Evolutionary conservation across 2,329 filamentous ascomycete species (phyloP), one percentile per base, ranked within the genome.

Genomic region (Emmonsiellopsis sp.): DNA sequence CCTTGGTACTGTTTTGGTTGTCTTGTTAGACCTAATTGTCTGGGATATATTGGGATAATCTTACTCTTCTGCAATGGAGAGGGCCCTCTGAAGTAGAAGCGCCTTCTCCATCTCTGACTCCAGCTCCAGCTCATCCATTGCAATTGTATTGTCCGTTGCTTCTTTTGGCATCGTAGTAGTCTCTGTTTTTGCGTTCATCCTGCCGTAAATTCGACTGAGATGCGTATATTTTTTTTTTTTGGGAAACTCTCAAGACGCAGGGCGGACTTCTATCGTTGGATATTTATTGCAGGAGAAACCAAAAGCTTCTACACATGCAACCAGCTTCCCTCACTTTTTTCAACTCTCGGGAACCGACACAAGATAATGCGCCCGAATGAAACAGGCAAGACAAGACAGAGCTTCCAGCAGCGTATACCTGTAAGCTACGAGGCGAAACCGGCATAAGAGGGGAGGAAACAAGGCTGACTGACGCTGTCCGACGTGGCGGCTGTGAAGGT

Each of bases 391-490:
- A 27, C 21, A 27, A 27, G 21, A 27, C 21, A 27, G 21, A 27
- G 21, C 21, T 27, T 27, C 21, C 21, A 27, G 21, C 21, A 27
- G 21, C 5, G 21, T 27, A 27, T 27, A 27, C 21, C 21, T 27
- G 21, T 3, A 27, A 27, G 21, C 21, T 27, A 27, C 21, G 21
- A 27, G 21, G 21, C 21, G 21, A 27, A 5, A 27, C 21, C 21
- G 21, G 21, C 21, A 14, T 31, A 14, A 40, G 17, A 40, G 14
- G 11, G 46, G 40, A 42, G 40, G 34, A 37, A 17, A 6, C 14
- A 32, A 49, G 47, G 47, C 47, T 49, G 47, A 49, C 47, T 39
- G 47, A 49, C 47, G 47, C 39, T 34, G 47, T 36, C 21, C 21
- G 21, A 27, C 21, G 21, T 27, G 21, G 21, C 21, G 21, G 21